Evolutionary conservation across 495 filamentous ascomycete species (phyloP).

Genomic region (Podospora sp.): DNA sequence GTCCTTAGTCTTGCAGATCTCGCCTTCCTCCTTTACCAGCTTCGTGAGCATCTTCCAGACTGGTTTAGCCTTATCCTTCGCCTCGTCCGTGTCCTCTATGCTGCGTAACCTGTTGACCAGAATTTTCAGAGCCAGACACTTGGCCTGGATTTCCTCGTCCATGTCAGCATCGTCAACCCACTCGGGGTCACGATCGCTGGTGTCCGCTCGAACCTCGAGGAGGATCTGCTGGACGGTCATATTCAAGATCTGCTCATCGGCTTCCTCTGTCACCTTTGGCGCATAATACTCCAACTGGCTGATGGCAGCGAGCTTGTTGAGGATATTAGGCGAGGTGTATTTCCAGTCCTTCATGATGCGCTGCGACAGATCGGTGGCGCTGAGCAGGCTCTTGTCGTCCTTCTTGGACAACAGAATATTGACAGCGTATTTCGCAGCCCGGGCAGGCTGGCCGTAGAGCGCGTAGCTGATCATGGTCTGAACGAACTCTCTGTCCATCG

Average conservation of each 20-base stretch:
- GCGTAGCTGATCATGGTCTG: constrained; percentile 80
- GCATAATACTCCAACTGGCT: constrained; percentile 82
- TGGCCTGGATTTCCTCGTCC: constrained; percentile 81
- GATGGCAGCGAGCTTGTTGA: constrained; percentile 81
- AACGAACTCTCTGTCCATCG: constrained; percentile 80
- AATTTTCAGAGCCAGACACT: constrained; percentile 84
- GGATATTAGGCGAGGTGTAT: constrained; percentile 73
- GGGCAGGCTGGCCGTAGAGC: constrained; percentile 75
- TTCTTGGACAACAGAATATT: constrained; percentile 81
- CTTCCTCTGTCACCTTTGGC: constrained; percentile 69
- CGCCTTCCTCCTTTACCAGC: constrained; percentile 72
- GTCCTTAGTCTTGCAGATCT: constrained; percentile 71
- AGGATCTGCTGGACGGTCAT: constrained; percentile 78
- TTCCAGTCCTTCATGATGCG: constrained; percentile 74
- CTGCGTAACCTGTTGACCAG: constrained; percentile 85
- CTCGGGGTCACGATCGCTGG: constrained; percentile 52
- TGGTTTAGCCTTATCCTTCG: constrained; percentile 64
- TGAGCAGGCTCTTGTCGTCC: constrained; percentile 77
- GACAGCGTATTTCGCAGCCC: constrained; percentile 89
- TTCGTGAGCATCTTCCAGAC: constrained; percentile 79
- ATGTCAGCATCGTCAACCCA: constrained; percentile 71
- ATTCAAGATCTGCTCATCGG: constrained; percentile 73
- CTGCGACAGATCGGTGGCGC: constrained; percentile 78
- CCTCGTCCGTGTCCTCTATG: constrained; percentile 58
- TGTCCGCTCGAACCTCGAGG: constrained; percentile 63